Base-by-base conservation (phyloP, 805 yeast genomes). In the Wickerhamomyces chambardii region DNA sequence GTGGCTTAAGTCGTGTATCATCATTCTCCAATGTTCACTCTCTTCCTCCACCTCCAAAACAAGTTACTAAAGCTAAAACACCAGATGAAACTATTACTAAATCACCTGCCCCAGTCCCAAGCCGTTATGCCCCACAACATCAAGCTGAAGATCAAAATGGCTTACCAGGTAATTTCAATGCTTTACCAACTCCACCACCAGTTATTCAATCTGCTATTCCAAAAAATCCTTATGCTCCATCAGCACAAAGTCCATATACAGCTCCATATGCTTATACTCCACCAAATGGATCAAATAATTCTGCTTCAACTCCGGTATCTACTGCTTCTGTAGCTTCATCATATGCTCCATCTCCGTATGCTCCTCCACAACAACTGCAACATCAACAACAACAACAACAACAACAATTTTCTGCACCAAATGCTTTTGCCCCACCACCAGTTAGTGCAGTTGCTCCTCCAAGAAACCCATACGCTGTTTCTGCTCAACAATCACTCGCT, bases 371-470 rank as follows among this genome's bases (percentile, higher is more conserved):
- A 9, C 47, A 47, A 34, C 18, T 35, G n/a, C 31, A 29, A 5
- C 6, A 26, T 24, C 31, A 16, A 12, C 32, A 29, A 22, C 31
- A 26, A 17, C 42, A 35, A 28, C 32, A 14, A 6, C 33, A 42
- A 32, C 44, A 56, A 38, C 36, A 55, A 21, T 53, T 51, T 14
- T 44, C 51, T 19, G 46, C 57, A n/a, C 44, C 50, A 18, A 32
- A 39, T 24, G 27, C 43, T 21, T 24, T 14, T 29, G 31, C 33
- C 15, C 46, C 52, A 15, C 56, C 62, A 16, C 51, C 56, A 24
- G 31, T 47, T 36, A 59, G 57, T 42, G 65, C 70, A 32, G 64
- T 61, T 38, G 70, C 69, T 8, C 61, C 68, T 22, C 45, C 51
- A 15, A 41, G 44, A 17, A 59, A 58, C 42, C 66, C 70, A 33